These are phyloP conservation scores for Pseudisothecium myosuroides DNA, from an alignment of 225 moss, liverwort and hornwort species.

Conservation along the genomic window DNA sequence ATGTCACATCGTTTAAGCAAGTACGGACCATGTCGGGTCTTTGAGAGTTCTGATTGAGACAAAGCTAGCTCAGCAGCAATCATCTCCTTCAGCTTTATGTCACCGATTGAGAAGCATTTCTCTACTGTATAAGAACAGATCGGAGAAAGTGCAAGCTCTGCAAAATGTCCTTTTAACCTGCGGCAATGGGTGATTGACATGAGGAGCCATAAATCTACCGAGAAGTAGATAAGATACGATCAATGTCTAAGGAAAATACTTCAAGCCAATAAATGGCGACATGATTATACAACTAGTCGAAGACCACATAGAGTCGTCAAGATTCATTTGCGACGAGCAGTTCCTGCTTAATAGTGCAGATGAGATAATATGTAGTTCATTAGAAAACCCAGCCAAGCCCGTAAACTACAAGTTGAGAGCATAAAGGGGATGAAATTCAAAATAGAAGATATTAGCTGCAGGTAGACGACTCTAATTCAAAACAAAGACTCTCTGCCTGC, in stretches of 20 bases:
- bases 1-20: conserved; percentile 79
- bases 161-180: conserved; percentile 88
- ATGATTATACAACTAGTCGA: background rate
- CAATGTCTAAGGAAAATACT: background rate
- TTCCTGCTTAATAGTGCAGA: background rate
- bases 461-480: background rate
- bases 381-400: background rate
- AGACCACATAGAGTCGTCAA: background rate
- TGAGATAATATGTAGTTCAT: background rate
- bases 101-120: conserved; percentile 67
- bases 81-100: conserved; percentile 86
- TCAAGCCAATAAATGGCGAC: background rate
- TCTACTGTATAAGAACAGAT: conserved; percentile 82
- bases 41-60: conserved; percentile 58
- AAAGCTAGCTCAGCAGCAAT: conserved; percentile 77
- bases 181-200: background rate
- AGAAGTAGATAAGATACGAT: background rate
- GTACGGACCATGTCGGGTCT: conserved; percentile 77
- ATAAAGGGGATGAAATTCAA: background rate
- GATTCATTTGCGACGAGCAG: background rate
- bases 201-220: background rate
- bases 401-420: background rate
- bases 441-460: background rate
- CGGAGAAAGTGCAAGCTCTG: conserved; percentile 78
- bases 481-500: background rate